Evolutionary conservation across 164 flowering plant species (phyloP).

Genomic region (Vitis rotundifolia): DNA sequence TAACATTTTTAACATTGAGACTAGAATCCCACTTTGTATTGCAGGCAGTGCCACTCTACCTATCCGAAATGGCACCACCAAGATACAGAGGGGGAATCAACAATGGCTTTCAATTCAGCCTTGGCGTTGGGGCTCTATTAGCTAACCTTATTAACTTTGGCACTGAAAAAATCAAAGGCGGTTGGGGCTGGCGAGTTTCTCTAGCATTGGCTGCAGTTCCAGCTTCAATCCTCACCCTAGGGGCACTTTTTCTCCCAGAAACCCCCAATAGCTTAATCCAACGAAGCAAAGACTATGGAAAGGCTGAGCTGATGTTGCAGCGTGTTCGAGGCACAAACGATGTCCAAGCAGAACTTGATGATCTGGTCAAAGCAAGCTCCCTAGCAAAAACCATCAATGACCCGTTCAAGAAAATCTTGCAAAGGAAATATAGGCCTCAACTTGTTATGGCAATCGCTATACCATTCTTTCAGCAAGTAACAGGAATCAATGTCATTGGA

Average conservation of each 20-base stretch:
- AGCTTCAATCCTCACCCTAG: constrained; percentile 35
- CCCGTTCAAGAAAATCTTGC: constrained; percentile 27
- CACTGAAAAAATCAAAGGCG: constrained; percentile 33
- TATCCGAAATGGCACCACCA: constrained; percentile 79
- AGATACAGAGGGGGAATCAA: constrained; percentile 59
- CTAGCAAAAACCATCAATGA: constrained; percentile 13
- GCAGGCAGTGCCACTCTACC: constrained; percentile 74
- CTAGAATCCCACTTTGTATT: constrained; percentile 1
- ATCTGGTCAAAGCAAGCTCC: constrained; percentile 32
- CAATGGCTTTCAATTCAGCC: constrained; percentile 57
- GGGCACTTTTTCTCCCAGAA: constrained; percentile 47
- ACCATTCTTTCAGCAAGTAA: constrained; percentile 46
- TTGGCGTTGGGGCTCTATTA: constrained; percentile 40
- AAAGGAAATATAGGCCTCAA: constrained; percentile 39
- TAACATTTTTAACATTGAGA: too few species aligned
- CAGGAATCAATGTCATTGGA: constrained; percentile 48
- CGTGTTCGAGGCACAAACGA: constrained; percentile 54
- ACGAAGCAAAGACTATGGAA: constrained; percentile 11
- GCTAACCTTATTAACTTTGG: constrained; percentile 45
- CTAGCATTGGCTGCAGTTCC: constrained; percentile 47
- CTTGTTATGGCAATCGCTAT: constrained; percentile 38
- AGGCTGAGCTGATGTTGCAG: constrained; percentile 31
- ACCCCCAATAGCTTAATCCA: constrained; percentile 57
- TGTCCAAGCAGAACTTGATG: constrained; percentile 54
- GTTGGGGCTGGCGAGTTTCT: constrained; percentile 55